Conservation (phyloP, 2,329 filamentous ascomycete species). For the Didymella sp. region DNA sequence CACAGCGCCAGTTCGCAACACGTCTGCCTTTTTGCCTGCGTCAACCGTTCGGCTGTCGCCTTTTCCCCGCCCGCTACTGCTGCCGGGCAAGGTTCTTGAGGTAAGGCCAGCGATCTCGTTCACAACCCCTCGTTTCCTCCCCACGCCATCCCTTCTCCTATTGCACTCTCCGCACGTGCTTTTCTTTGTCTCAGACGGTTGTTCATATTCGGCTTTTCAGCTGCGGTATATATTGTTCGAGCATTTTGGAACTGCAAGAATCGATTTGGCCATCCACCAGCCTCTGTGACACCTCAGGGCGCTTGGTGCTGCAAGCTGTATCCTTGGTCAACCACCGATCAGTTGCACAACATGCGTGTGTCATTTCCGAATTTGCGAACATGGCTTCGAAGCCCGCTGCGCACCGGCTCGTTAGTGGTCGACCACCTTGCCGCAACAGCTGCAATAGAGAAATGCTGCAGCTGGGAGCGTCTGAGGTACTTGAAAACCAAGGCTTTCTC, state of each 20-base stretch:
- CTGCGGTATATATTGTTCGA: conserved; percentile 11
- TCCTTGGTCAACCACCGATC: conserved; percentile 38
- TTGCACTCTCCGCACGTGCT: conserved; percentile 12
- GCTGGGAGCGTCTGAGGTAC: conserved; percentile 34
- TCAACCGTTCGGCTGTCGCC: conserved; percentile 32
- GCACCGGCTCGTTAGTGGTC: conserved; percentile 34
- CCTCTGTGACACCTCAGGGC: conserved; percentile 34
- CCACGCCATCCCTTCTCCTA: conserved; percentile 19
- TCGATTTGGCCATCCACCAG: conserved; percentile 21
- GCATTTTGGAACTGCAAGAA: conserved; percentile 16
- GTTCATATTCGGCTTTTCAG: conserved; percentile 11
- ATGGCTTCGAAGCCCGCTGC: conserved; percentile 38
- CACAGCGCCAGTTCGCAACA: conserved; percentile 37
- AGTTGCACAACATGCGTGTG: conserved; percentile 47
- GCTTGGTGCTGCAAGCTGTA: conserved; percentile 39
- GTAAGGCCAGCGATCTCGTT: conserved; percentile 38
- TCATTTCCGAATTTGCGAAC: conserved; percentile 39
- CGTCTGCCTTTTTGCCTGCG: conserved; percentile 34
- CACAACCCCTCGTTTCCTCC: conserved; percentile 19
- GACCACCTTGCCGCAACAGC: conserved; percentile 42
- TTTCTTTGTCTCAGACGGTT: conserved; percentile 9
- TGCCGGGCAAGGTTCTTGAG: conserved; percentile 29
- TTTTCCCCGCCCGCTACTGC: conserved; percentile 38
- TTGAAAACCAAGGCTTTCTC: conserved; percentile 44
- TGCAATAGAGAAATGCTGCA: conserved; percentile 40